Evolutionary conservation across 352 stramenopile species (phyloP).

Genomic region (Aphanomyces invadans): DNA sequence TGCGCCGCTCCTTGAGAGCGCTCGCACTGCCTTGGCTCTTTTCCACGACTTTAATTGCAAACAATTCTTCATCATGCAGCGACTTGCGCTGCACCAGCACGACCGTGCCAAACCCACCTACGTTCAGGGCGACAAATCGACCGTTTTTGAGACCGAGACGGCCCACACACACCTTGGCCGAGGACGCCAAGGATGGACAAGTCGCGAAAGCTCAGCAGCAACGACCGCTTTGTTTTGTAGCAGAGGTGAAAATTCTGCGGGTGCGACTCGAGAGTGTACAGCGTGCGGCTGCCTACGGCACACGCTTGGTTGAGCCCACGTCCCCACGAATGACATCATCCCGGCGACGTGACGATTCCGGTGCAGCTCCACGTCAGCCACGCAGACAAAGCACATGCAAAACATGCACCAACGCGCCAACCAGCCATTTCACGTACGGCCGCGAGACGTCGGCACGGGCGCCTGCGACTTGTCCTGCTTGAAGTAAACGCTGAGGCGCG

Average conservation of each 20-base stretch:
- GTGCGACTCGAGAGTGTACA: conserved; percentile 50
- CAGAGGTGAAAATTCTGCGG: conserved; percentile 75
- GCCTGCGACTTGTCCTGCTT: conserved; percentile 43
- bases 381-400: too few species aligned
- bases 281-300: background rate
- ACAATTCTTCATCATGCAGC: conserved; percentile 17
- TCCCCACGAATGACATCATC: too few species aligned
- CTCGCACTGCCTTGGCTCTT: conserved; percentile 24
- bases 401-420: too few species aligned
- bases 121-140: background rate
- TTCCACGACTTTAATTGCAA: conserved; percentile 29
- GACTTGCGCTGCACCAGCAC: conserved; percentile 21
- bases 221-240: conserved; percentile 69
- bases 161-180: conserved; percentile 18
- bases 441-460: conserved; percentile 31
- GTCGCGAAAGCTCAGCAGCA: conserved; percentile 66
- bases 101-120: conserved; percentile 23
- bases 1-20: conserved; percentile 26
- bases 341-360: too few species aligned
- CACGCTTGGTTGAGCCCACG: too few species aligned
- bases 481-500: conserved; percentile 76
- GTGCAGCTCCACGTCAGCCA: too few species aligned
- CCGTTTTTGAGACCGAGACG: background rate
- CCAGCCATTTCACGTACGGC: conserved; percentile 4
- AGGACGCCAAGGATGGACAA: conserved; percentile 23